Conservation (phyloP, 1,139 yeast genomes). For the Saccharomyces hybrid region DNA sequence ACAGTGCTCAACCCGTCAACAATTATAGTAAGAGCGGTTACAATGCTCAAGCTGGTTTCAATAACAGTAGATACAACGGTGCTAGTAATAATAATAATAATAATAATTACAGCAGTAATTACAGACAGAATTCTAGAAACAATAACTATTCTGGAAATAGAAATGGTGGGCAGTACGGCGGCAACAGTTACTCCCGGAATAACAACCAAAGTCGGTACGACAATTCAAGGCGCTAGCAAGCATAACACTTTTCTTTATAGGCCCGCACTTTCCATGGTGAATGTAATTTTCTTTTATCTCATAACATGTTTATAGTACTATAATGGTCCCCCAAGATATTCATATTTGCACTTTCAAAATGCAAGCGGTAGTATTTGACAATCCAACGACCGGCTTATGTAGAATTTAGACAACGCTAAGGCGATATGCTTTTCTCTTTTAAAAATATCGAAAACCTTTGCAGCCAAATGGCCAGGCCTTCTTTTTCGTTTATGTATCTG, state of each 20-base stretch:
- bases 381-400: neutral
- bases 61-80: constrained; percentile 7
- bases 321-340: neutral
- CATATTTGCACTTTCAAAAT: neutral
- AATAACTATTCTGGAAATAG: constrained; percentile 1
- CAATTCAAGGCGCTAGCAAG: neutral
- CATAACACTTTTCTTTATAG: neutral
- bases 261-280: neutral
- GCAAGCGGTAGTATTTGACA: neutral
- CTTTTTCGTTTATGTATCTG: neutral
- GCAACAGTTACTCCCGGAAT: neutral
- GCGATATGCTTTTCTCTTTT: neutral
- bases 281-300: neutral
- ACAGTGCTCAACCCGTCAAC: constrained; percentile 15
- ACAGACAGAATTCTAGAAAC: constrained; percentile 12
- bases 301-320: neutral
- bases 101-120: constrained; percentile 18
- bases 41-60: constrained; percentile 1
- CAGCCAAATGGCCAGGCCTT: neutral
- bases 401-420: neutral
- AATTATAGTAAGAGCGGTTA: neutral
- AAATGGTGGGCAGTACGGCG: neutral
- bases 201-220: constrained; percentile 1
- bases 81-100: constrained; percentile 11
- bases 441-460: neutral